Evolutionary conservation across 768 basidiomycete genomes (phyloP), one percentile per base, ranked within the genome.

Genomic region (Boletus eberwhitei): DNA sequence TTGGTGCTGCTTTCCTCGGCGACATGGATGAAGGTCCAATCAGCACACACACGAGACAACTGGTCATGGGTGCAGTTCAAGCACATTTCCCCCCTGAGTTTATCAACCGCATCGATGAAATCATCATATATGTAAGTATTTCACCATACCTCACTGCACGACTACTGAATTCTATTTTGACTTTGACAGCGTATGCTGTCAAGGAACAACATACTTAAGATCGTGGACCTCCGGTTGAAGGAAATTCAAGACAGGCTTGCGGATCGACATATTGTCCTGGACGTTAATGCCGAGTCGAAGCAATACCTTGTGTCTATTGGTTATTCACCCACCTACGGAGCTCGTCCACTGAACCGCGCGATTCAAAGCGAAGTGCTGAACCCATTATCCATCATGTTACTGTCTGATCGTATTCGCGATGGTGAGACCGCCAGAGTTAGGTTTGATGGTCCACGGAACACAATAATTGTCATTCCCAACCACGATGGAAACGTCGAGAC

Each of bases 301-400:
- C 76, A 82, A 51, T 92, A 86, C 66, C 80, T 94, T 31, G 79
- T 80, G 57, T 85, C 86, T 19, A 76, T 84, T 45, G 91, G 90
- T 0, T 93, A 91, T 71, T 88, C 88, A 44, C 77, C 92, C 1
- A 74, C 78, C 19, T 97, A 96, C 66, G 94, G 96, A 59, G 96
- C 95, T 52, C 85, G 96, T 39, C 97, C 96, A 1, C 80, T 98
- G 59, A 91, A 92, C 66, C 83, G 94, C 34, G 82, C 90, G 5
- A 95, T 99, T 60, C 95, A 97, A 73, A 86, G 81, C 62, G 93
- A 98, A 64, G 78, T 99, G 35, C 79, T 98, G 64, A 95, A 97
- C 68, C 96, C 95, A 13, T 75, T 98, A 36, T 91, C 92, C 16
- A 75, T 88, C 52, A 79, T 89, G 77, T 78, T 98, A 40, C 83